phyloP scores from a whole-genome alignment of 345 rosid genomes.

The Cardamine occulta region DNA sequence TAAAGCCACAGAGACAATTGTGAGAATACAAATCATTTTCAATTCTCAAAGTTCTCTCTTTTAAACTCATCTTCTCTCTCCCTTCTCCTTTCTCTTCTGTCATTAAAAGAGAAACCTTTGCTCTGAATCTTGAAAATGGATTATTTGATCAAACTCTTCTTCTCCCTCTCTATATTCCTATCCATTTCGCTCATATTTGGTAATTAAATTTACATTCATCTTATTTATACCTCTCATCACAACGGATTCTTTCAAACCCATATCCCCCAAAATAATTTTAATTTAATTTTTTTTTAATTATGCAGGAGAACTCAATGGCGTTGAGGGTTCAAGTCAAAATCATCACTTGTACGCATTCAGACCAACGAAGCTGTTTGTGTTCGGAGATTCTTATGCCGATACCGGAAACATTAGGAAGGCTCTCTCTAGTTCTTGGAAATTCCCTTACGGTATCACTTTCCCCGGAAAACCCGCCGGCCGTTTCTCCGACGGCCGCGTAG shows the following conservation, averaged over 20 bases:
- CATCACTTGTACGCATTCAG: slow-evolving; percentile 38
- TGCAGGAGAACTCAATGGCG: slow-evolving; percentile 39
- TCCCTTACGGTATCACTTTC: slow-evolving; percentile 64
- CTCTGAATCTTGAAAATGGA: slow-evolving; percentile 43
- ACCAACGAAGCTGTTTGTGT: slow-evolving; percentile 60
- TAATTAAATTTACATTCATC: not conserved
- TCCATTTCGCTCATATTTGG: slow-evolving; percentile 22
- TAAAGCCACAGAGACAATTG: slow-evolving; percentile 23
- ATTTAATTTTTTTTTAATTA: not conserved
- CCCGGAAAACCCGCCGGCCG: slow-evolving; percentile 73
- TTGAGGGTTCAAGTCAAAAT: slow-evolving; percentile 22
- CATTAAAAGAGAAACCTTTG: slow-evolving; percentile 14
- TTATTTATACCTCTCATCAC: not conserved
- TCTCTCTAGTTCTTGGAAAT: slow-evolving; percentile 54
- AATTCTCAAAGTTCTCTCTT: slow-evolving; percentile 19
- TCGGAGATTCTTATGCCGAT: slow-evolving; percentile 72
- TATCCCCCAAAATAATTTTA: not conserved
- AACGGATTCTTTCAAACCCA: not conserved
- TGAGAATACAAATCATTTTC: slow-evolving; percentile 17
- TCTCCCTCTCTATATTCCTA: slow-evolving; percentile 24
- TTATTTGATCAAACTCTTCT: slow-evolving; percentile 36
- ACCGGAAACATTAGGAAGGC: slow-evolving; percentile 58
- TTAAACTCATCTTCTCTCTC: not conserved
- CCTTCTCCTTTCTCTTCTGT: not conserved
- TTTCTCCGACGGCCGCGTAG: slow-evolving; percentile 63